Evolutionary conservation across 441 rosid genomes (phyloP).

Genomic region (Gossypium aridum): DNA sequence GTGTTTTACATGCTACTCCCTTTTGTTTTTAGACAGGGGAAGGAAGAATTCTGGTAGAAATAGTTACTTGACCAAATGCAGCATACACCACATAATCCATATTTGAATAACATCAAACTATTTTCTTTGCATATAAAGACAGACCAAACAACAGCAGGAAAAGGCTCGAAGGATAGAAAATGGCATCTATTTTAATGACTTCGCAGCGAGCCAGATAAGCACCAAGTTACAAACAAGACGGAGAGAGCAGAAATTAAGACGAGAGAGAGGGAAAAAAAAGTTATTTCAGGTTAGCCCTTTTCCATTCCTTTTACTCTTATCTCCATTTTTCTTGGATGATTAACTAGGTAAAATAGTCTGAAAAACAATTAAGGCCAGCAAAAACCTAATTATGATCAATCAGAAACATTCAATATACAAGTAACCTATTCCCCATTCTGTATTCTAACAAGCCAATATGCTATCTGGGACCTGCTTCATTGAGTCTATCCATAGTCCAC

Average conservation of each 20-base stretch:
- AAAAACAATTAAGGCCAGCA: neutral
- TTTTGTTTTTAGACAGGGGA: neutral
- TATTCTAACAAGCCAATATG: constrained; percentile 4
- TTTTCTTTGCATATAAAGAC: neutral
- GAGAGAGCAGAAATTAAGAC: neutral
- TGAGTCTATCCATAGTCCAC: neutral
- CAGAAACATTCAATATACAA: neutral
- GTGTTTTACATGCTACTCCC: neutral
- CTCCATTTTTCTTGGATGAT: neutral
- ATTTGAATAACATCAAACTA: neutral
- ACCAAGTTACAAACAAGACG: neutral
- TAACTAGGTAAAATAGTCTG: neutral
- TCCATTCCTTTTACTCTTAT: neutral
- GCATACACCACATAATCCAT: neutral
- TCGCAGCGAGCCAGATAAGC: neutral
- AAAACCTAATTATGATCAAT: neutral
- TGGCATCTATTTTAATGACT: neutral
- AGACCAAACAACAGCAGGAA: neutral
- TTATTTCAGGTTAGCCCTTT: neutral
- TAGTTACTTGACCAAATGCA: neutral
- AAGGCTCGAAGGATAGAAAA: neutral
- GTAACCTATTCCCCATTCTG: neutral
- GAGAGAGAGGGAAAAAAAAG: constrained; percentile 1
- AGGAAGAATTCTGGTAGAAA: neutral
- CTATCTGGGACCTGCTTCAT: neutral